Evolutionary conservation across 176 grass and related monocot genomes (phyloP).

Genomic region (Hyparrhenia diplandra): DNA sequence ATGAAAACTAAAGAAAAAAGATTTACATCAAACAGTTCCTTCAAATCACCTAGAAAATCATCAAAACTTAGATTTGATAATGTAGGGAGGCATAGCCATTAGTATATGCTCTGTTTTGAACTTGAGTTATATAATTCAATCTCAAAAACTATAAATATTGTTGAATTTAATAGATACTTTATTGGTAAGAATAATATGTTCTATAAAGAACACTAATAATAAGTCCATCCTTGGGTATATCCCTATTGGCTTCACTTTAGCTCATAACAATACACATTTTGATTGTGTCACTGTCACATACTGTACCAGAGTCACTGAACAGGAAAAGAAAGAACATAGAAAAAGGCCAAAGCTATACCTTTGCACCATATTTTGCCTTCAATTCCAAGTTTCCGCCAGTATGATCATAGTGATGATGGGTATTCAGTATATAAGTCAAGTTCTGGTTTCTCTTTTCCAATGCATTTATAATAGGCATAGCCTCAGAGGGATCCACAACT

Average conservation of each 20-base stretch:
- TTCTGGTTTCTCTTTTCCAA: slow-evolving; percentile 93
- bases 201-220: neutral
- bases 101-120: slow-evolving; percentile 3
- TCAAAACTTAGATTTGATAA: neutral
- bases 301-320: neutral
- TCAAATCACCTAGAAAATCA: neutral
- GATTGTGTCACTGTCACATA: neutral
- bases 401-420: slow-evolving; percentile 98
- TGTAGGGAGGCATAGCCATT: neutral
- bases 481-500: slow-evolving; percentile 97
- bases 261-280: slow-evolving; percentile 19
- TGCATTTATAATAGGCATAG: slow-evolving; percentile 78
- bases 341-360: slow-evolving; percentile 43
- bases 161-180: slow-evolving; percentile 11
- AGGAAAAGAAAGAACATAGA: neutral
- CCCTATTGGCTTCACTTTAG: too few relatives aligned
- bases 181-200: neutral
- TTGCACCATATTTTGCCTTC: slow-evolving; percentile 97
- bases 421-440: slow-evolving; percentile 98
- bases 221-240: neutral
- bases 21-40: neutral
- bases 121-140: neutral
- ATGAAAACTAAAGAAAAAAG: neutral
- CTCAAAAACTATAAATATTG: neutral
- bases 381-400: slow-evolving; percentile 97